Percentiles rank a stretch among this genome's conserved stretches.
phyloP scores from a whole-genome alignment of 148 eudicot species.

The Camellia sinensis region DNA sequence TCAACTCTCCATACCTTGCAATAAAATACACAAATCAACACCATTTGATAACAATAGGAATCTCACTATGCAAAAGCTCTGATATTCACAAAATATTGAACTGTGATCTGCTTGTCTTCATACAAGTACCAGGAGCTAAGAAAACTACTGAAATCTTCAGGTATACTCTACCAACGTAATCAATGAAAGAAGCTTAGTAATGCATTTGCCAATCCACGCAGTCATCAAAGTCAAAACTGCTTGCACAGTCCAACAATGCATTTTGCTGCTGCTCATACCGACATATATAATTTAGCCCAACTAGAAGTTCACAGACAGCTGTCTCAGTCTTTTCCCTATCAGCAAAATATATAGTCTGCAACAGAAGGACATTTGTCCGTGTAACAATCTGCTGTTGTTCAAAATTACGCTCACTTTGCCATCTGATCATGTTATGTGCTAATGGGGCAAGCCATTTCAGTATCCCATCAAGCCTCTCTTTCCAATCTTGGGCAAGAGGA shows the following conservation, averaged over 20 bases:
- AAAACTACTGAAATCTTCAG: conserved; percentile 15
- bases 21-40: conserved; percentile 36
- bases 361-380: conserved; percentile 68
- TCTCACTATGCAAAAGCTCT: conserved; percentile 20
- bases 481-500: conserved; percentile 86
- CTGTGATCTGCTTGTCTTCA: conserved; percentile 22
- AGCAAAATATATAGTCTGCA: conserved; percentile 86
- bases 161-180: conserved; percentile 14
- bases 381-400: conserved; percentile 83
- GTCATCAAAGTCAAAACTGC: conserved; percentile 88
- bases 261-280: conserved; percentile 93
- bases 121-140: conserved; percentile 20
- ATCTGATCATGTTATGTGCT: conserved; percentile 90
- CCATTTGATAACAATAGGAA: conserved; percentile 27
- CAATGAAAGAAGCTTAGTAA: conserved; percentile 41
- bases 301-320: conserved; percentile 72
- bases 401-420: conserved; percentile 91
- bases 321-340: conserved; percentile 72
- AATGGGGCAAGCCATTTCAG: conserved; percentile 79
- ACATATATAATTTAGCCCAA: conserved; percentile 83
- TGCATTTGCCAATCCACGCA: conserved; percentile 87
- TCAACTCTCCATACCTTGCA: conserved; percentile 32
- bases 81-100: conserved; percentile 31
- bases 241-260: conserved; percentile 82
- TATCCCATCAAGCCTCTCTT: conserved; percentile 57